Percentiles rank a stretch among this genome's conserved stretches.
Conservation (phyloP, 306 rosid genomes). For the Purshia tridentata region DNA sequence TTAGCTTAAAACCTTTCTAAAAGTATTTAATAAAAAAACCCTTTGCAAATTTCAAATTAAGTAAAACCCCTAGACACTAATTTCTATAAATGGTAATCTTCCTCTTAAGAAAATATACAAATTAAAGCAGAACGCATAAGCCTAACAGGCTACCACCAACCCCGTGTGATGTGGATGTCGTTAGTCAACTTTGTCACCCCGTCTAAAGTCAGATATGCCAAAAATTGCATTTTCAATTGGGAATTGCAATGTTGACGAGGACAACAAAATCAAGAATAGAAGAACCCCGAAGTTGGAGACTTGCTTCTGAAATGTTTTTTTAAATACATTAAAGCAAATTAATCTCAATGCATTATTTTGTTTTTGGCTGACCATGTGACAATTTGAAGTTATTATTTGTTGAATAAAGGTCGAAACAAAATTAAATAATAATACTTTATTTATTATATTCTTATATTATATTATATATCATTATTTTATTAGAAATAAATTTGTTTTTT, state of each 20-base stretch:
- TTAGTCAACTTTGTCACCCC: constrained; percentile 8
- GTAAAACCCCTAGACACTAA: too few relatives aligned
- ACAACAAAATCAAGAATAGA: neutral
- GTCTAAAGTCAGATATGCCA: neutral
- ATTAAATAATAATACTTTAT: too few relatives aligned
- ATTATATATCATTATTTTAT: too few relatives aligned
- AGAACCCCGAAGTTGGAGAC: neutral
- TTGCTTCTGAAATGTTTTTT: neutral
- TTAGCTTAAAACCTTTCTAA: too few relatives aligned
- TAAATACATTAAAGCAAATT: neutral
- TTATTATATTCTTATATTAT: too few relatives aligned
- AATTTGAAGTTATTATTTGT: neutral
- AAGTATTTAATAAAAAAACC: too few relatives aligned
- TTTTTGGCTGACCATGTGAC: neutral
- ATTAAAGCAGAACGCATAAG: too few relatives aligned
- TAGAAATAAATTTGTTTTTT: too few relatives aligned
- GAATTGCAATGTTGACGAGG: neutral
- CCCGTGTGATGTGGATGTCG: neutral
- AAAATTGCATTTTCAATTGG: neutral
- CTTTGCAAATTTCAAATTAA: too few relatives aligned
- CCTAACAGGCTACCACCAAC: neutral
- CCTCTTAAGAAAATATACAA: too few relatives aligned
- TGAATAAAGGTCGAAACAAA: neutral
- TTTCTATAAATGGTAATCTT: too few relatives aligned
- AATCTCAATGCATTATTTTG: neutral